Percentiles rank a stretch among this genome's conserved stretches.
phyloP scores from a whole-genome alignment of 768 basidiomycete species.

The Porphyrellus cyaneotinctus region DNA sequence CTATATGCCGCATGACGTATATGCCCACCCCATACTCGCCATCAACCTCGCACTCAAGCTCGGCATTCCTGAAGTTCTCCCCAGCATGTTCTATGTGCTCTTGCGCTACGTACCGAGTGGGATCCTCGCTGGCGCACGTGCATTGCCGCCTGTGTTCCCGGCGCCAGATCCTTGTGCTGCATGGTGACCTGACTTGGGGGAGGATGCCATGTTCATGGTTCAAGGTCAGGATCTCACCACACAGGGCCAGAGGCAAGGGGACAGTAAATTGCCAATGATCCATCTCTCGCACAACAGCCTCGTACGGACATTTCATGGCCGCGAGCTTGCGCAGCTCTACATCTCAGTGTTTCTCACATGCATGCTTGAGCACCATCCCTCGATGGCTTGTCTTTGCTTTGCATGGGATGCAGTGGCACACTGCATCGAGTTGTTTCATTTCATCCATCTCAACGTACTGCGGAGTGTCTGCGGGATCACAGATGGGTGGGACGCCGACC shows the following conservation, averaged over 20 bases:
- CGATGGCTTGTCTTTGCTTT: constrained; percentile 45
- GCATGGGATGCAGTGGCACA: constrained; percentile 26
- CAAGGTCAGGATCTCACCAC: too few relatives aligned
- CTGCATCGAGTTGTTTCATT: constrained; percentile 71
- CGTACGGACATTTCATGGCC: constrained; percentile 52
- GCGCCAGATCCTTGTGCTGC: constrained; percentile 17
- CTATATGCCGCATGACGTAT: constrained; percentile 56
- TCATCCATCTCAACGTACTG: constrained; percentile 68
- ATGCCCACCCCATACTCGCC: constrained; percentile 64
- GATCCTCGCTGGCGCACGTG: constrained; percentile 51
- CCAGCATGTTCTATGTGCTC: constrained; percentile 71
- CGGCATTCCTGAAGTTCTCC: constrained; percentile 52
- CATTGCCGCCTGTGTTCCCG: constrained; percentile 31
- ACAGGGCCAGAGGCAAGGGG: background rate
- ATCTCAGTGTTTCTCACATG: constrained; percentile 56
- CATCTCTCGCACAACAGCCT: constrained; percentile 39
- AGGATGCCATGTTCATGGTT: too few relatives aligned
- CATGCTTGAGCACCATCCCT: constrained; percentile 51
- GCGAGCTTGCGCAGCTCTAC: constrained; percentile 60
- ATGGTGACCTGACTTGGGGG: too few relatives aligned
- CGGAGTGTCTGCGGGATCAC: constrained; percentile 70
- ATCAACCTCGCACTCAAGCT: constrained; percentile 69
- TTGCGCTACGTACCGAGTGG: constrained; percentile 69
- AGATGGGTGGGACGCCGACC: constrained; percentile 69
- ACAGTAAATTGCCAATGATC: constrained; percentile 10